Percentiles rank a stretch among this genome's conserved stretches.
Evolutionary conservation across 768 basidiomycete species (phyloP).

Genomic region (Epithele typhae): DNA sequence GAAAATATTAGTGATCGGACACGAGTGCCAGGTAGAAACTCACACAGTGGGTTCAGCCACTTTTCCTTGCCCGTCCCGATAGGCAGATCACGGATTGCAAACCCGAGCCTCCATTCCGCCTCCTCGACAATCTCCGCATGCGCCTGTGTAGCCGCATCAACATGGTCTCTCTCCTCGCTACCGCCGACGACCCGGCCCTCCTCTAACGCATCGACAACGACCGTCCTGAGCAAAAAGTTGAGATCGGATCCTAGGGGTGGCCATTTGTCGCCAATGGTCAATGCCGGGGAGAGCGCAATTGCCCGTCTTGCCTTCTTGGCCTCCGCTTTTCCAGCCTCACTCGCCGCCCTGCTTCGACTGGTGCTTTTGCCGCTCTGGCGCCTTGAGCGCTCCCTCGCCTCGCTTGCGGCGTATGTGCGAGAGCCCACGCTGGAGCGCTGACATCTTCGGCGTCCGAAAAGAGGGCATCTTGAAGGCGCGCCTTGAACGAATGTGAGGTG

Average conservation of each 20-base stretch:
- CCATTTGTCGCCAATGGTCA: conserved; percentile 78
- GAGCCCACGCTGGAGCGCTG: conserved; percentile 6
- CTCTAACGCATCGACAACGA: conserved; percentile 78
- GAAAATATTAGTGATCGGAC: conserved; percentile 16
- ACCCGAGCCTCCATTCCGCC: conserved; percentile 74
- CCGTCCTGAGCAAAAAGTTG: conserved; percentile 77
- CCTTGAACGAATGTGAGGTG: conserved; percentile 68
- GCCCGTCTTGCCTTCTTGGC: conserved; percentile 54
- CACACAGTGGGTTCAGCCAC: conserved; percentile 82
- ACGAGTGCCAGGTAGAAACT: conserved; percentile 27
- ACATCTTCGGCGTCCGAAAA: conserved; percentile 70
- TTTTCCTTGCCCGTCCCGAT: conserved; percentile 59
- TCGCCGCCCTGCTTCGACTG: background rate
- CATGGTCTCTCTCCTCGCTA: background rate
- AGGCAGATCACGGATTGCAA: conserved; percentile 75
- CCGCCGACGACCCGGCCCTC: conserved; percentile 7
- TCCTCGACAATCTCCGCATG: conserved; percentile 39
- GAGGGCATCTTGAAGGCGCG: conserved; percentile 62
- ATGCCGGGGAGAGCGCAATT: conserved; percentile 64
- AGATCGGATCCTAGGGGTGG: conserved; percentile 85
- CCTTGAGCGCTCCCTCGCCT: conserved; percentile 2
- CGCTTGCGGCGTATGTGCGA: conserved; percentile 8
- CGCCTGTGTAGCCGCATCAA: conserved; percentile 1
- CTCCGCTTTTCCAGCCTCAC: background rate
- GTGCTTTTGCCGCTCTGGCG: background rate